Evolutionary conservation across 2,329 filamentous ascomycete genomes (phyloP).

Genomic region (Fusarium sp.): DNA sequence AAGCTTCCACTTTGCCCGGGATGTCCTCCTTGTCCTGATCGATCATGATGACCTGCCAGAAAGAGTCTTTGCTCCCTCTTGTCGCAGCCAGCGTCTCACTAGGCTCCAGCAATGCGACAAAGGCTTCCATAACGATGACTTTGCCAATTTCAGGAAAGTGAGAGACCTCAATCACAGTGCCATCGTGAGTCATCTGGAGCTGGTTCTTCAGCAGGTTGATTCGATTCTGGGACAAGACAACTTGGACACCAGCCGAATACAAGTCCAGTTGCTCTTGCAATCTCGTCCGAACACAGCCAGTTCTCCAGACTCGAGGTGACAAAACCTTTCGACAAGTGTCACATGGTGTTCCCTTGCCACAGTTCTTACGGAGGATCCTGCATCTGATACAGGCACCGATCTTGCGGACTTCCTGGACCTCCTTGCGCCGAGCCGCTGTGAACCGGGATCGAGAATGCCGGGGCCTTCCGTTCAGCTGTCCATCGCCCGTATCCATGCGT

Average conservation of each 20-base stretch:
- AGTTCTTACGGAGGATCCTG: conserved; percentile 74
- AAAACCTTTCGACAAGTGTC: conserved; percentile 73
- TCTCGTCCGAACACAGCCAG: conserved; percentile 72
- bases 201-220: conserved; percentile 67
- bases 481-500: conserved; percentile 63
- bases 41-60: conserved; percentile 64
- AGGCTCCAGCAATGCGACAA: conserved; percentile 51
- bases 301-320: conserved; percentile 73
- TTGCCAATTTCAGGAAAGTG: conserved; percentile 68
- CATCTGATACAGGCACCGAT: conserved; percentile 75
- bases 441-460: conserved; percentile 70
- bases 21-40: conserved; percentile 72
- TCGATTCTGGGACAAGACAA: conserved; percentile 70
- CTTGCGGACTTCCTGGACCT: conserved; percentile 74
- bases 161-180: conserved; percentile 66
- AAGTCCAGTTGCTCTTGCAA: conserved; percentile 72
- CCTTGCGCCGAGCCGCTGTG: conserved; percentile 68
- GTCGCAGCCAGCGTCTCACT: conserved; percentile 52
- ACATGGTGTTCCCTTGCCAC: conserved; percentile 73
- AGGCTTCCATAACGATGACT: conserved; percentile 54
- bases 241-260: conserved; percentile 73
- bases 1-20: conserved; percentile 68
- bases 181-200: conserved; percentile 61
- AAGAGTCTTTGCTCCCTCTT: conserved; percentile 50
- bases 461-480: conserved; percentile 59